A percentile compares a stretch with the other conserved stretches of the same genome.
These are phyloP conservation scores for Paraglomus brasilianum DNA, from an alignment of 192 early-diverging fungal genomes.

Conservation along the genomic window DNA sequence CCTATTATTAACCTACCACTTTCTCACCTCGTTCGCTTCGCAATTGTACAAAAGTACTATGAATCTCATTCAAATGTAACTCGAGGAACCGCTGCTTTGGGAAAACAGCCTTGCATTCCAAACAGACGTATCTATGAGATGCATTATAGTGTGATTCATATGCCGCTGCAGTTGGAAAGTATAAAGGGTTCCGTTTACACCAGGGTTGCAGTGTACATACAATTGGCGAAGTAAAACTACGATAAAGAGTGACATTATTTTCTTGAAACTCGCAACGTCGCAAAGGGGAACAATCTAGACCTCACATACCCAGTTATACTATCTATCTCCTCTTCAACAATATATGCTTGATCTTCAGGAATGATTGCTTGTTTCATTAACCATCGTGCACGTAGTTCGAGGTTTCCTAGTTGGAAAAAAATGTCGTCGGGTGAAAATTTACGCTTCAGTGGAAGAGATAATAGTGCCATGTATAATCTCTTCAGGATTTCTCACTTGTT, in stretches of 20 bases:
- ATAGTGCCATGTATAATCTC: no score
- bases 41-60: conserved; percentile 47
- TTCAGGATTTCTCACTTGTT: no score
- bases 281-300: not conserved
- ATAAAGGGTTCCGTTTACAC: conserved; percentile 1
- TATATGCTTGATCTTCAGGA: not conserved
- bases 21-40: conserved; percentile 49
- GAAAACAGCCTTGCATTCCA: conserved; percentile 46
- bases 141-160: conserved; percentile 56
- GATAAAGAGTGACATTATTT: no score
- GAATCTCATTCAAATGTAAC: conserved; percentile 50
- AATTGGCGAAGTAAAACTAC: conserved; percentile 2
- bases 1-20: conserved; percentile 38
- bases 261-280: not conserved
- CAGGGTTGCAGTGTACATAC: conserved; percentile 27
- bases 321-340: conserved; percentile 19
- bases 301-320: not conserved
- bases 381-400: conserved; percentile 33
- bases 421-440: conserved; percentile 27
- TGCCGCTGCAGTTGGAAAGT: conserved; percentile 38
- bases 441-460: conserved; percentile 11
- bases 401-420: conserved; percentile 38
- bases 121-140: conserved; percentile 49
- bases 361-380: conserved; percentile 28
- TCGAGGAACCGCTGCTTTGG: conserved; percentile 48